These are phyloP conservation scores for Crithidia fasciculata DNA, from an alignment of 208 protist genomes.

Conservation along the genomic window DNA sequence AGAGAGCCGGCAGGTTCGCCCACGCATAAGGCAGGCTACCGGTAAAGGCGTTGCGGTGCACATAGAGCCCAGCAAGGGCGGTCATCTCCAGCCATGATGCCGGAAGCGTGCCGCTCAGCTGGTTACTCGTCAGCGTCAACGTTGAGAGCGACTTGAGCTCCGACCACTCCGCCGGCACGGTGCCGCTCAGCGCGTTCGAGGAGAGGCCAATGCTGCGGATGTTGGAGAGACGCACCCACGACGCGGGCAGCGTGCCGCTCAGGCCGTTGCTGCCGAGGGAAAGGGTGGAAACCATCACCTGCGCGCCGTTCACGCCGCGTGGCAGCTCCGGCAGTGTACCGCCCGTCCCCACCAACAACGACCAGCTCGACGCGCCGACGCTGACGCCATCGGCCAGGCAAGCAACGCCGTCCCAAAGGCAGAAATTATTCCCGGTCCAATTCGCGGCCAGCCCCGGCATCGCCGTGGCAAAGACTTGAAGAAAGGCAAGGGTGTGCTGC, in stretches of 20 bases:
- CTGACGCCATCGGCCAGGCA: conserved; percentile 1
- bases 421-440: conserved; percentile 20
- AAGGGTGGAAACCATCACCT: conserved; percentile 6
- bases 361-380: conserved; percentile 7
- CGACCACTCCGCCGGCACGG: conserved; percentile 12
- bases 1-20: background rate
- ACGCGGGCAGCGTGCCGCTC: conserved; percentile 20
- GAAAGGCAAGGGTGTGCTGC: conserved; percentile 9
- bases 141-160: background rate
- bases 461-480: conserved; percentile 3
- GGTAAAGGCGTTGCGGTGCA: conserved; percentile 1
- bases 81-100: conserved; percentile 4
- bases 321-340: conserved; percentile 15
- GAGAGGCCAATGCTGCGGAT: background rate
- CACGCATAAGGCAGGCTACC: background rate
- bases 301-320: background rate
- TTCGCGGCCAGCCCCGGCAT: conserved; percentile 6
- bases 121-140: conserved; percentile 2
- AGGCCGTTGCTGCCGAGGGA: conserved; percentile 7
- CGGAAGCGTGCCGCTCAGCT: conserved; percentile 13
- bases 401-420: conserved; percentile 6
- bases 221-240: conserved; percentile 6
- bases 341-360: background rate
- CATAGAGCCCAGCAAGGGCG: background rate
- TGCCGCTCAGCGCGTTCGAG: conserved; percentile 11